Conservation (phyloP, 495 filamentous ascomycete genomes). For the Penicillium canescens region DNA sequence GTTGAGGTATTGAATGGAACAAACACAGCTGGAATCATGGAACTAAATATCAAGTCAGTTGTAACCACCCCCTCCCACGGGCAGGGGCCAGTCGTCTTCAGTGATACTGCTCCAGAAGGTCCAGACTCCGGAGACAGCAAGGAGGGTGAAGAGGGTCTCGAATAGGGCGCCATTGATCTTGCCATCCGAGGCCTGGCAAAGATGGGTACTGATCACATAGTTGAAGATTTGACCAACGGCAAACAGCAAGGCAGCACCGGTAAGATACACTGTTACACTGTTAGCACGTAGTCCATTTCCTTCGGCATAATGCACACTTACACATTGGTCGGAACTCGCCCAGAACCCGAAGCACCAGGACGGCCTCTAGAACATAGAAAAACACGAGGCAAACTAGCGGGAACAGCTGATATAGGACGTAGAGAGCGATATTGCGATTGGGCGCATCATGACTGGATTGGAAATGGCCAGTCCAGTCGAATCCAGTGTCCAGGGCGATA, state of each 20-base stretch:
- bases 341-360: conserved; percentile 80
- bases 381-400: conserved; percentile 84
- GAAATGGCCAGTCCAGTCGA: conserved; percentile 80
- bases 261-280: conserved; percentile 64
- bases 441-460: conserved; percentile 51
- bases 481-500: conserved; percentile 92
- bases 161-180: conserved; percentile 94
- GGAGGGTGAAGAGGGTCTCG: conserved; percentile 86
- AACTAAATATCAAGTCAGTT: conserved; percentile 33
- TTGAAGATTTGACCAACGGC: conserved; percentile 92
- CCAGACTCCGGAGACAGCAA: conserved; percentile 82
- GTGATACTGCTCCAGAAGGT: conserved; percentile 99
- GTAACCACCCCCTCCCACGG: conserved; percentile 47
- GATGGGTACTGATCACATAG: conserved; percentile 87
- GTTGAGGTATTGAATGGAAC: background rate
- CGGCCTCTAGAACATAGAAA: conserved; percentile 79
- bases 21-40: background rate
- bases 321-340: conserved; percentile 86
- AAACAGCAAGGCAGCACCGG: conserved; percentile 74
- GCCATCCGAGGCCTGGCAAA: conserved; percentile 76
- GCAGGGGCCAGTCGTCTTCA: conserved; percentile 95
- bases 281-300: conserved; percentile 18
- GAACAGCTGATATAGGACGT: conserved; percentile 89
- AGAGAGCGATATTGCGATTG: conserved; percentile 81
- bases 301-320: conserved; percentile 40